phyloP scores from a whole-genome alignment of 1,139 yeast species.

The Suhomyces kunorum region DNA sequence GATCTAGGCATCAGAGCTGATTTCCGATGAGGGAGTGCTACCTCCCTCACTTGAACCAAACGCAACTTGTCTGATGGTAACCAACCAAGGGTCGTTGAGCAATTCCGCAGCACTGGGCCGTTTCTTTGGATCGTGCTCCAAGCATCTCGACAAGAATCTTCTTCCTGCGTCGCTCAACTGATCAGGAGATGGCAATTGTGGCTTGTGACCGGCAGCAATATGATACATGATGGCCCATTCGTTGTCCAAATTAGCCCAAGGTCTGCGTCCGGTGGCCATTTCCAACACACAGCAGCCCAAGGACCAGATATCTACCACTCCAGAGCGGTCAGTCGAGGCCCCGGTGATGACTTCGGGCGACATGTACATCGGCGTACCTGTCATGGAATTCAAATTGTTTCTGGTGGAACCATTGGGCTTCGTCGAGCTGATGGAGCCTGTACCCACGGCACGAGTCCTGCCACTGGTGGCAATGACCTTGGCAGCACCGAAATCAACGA shows the following conservation, averaged over 20 bases:
- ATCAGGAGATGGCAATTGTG: conserved; percentile 77
- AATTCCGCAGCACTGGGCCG: conserved; percentile 85
- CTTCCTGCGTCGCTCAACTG: conserved; percentile 77
- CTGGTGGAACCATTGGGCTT: conserved; percentile 19
- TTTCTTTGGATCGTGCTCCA: conserved; percentile 76
- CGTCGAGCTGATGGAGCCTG: conserved; percentile 12
- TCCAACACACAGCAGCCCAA: conserved; percentile 79
- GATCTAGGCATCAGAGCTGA: conserved; percentile 17
- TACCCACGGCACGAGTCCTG: conserved; percentile 38
- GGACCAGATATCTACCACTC: conserved; percentile 83
- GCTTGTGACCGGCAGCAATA: conserved; percentile 93
- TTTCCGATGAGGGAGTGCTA: conserved; percentile 45
- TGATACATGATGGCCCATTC: conserved; percentile 99
- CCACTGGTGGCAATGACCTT: conserved; percentile 82
- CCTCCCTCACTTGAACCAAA: conserved; percentile 49
- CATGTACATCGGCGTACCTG: conserved; percentile 99
- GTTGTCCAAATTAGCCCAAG: conserved; percentile 91
- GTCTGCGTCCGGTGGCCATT: conserved; percentile 82
- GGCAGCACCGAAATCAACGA: conserved; percentile 97
- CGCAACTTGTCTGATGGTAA: conserved; percentile 69
- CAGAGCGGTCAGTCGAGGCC: conserved; percentile 60
- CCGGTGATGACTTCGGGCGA: conserved; percentile 97
- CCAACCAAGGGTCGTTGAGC: conserved; percentile 88
- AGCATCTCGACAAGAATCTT: conserved; percentile 69
- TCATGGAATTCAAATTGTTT: conserved; percentile 54